A percentile compares a stretch with the other conserved stretches of the same genome.
These are phyloP conservation scores for Aspergillus fumigatus DNA, from an alignment of 2,329 filamentous ascomycete genomes.

Conservation along the genomic window DNA sequence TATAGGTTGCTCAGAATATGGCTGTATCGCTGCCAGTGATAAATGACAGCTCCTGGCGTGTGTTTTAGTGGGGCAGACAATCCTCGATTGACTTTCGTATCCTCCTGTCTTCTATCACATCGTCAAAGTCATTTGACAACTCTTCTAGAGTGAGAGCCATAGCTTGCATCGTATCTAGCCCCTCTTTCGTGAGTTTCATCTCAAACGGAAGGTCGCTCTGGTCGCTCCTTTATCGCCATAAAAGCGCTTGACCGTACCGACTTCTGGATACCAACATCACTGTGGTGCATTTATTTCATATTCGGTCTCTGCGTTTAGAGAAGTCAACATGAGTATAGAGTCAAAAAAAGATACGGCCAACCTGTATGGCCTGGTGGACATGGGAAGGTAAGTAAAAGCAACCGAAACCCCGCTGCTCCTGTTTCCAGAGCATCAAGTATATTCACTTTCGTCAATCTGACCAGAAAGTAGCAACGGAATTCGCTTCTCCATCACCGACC, in stretches of 20 bases:
- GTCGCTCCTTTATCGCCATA: not conserved
- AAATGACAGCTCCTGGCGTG: not conserved
- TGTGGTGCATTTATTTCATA: too few relatives aligned
- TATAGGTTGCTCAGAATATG: not conserved
- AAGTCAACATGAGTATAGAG: not conserved
- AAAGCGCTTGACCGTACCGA: not conserved
- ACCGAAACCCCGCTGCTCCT: not conserved
- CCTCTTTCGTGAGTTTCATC: not conserved
- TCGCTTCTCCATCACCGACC: constrained; percentile 81
- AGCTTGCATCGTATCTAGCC: not conserved
- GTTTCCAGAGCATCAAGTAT: not conserved
- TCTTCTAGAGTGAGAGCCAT: not conserved
- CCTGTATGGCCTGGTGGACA: constrained; percentile 37
- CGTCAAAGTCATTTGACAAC: not conserved
- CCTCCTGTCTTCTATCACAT: not conserved
- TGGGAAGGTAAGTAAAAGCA: constrained; percentile 34
- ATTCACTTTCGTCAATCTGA: not conserved
- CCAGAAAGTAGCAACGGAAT: constrained; percentile 66
- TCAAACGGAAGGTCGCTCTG: not conserved
- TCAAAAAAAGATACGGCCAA: constrained; percentile 1
- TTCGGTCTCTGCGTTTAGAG: too few relatives aligned
- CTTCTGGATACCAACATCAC: not conserved
- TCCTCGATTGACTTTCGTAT: not conserved
- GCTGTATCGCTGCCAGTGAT: not conserved
- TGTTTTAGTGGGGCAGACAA: not conserved